Conservation (phyloP, 108 stramenopile genomes). For the Cyclotella cryptica region DNA sequence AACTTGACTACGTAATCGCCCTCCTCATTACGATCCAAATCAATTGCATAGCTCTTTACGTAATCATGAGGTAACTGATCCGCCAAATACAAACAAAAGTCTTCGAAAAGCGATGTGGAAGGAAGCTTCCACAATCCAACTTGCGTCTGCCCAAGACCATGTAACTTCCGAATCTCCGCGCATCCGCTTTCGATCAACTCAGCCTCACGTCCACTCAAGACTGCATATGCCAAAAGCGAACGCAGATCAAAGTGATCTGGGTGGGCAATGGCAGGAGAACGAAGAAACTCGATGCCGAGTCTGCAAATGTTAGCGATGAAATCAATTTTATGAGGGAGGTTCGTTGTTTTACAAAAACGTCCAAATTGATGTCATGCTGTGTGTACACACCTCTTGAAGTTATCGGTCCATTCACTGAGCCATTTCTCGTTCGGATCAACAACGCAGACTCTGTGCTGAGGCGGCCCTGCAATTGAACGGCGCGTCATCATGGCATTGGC, state of each 20-base stretch:
- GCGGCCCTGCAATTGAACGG: not conserved
- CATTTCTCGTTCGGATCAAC: constrained; percentile 64
- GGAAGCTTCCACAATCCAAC: constrained; percentile 78
- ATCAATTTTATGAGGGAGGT: not conserved
- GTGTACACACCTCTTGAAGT: constrained; percentile 49
- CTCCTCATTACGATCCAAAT: constrained; percentile 16
- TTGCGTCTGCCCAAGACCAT: constrained; percentile 59
- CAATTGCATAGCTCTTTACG: constrained; percentile 41
- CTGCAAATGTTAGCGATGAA: constrained; percentile 7
- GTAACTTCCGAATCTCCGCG: constrained; percentile 32
- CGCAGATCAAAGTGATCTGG: constrained; percentile 66
- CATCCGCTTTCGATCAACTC: constrained; percentile 67
- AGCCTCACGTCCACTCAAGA: constrained; percentile 49
- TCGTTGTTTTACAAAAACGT: not conserved
- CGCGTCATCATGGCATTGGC: not conserved
- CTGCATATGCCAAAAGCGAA: constrained; percentile 67
- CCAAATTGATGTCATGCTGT: not conserved
- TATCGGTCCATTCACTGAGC: constrained; percentile 58
- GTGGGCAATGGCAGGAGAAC: constrained; percentile 78
- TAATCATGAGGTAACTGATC: constrained; percentile 49
- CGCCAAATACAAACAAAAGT: constrained; percentile 68
- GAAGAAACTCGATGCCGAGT: constrained; percentile 62
- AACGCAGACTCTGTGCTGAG: constrained; percentile 48
- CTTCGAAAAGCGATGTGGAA: constrained; percentile 59
- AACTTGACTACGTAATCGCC: not conserved